These are phyloP conservation scores for Pseudotsuga menziesii DNA, from an alignment of 75 land plant species.

Conservation along the genomic window DNA sequence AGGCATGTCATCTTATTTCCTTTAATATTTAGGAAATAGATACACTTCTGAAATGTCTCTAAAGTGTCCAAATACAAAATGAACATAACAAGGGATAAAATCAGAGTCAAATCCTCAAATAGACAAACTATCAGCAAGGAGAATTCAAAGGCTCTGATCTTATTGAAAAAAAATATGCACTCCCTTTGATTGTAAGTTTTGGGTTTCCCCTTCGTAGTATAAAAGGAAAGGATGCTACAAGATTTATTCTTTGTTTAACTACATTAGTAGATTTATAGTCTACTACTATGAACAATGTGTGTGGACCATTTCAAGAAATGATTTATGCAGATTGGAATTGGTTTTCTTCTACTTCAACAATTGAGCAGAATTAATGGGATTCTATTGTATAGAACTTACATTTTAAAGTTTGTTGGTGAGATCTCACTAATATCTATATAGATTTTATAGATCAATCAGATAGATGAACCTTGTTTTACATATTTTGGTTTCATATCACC, in stretches of 20 bases:
- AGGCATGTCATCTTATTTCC: too few species aligned
- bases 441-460: not conserved
- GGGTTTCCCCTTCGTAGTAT: too few species aligned
- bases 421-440: not conserved
- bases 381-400: slow-evolving; percentile 74
- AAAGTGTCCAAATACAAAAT: too few species aligned
- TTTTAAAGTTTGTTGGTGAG: slow-evolving; percentile 85
- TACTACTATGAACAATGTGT: not conserved
- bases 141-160: slow-evolving; percentile 17
- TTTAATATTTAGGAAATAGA: too few species aligned
- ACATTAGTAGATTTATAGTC: not conserved
- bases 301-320: not conserved
- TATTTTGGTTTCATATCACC: not conserved
- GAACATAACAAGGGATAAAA: too few species aligned
- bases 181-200: slow-evolving; percentile 33
- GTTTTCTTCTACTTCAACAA: slow-evolving; percentile 79
- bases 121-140: slow-evolving; percentile 16
- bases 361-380: slow-evolving; percentile 83
- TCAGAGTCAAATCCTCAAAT: too few species aligned
- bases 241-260: not conserved
- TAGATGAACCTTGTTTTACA: not conserved
- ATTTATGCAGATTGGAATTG: slow-evolving; percentile 70
- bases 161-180: slow-evolving; percentile 14
- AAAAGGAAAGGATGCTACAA: not conserved
- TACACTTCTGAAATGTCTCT: too few species aligned